Percentiles rank a stretch among this genome's conserved stretches.
Conservation (phyloP, 1,284 basidiomycete genomes). For the Lentinula novae-zelandiae region DNA sequence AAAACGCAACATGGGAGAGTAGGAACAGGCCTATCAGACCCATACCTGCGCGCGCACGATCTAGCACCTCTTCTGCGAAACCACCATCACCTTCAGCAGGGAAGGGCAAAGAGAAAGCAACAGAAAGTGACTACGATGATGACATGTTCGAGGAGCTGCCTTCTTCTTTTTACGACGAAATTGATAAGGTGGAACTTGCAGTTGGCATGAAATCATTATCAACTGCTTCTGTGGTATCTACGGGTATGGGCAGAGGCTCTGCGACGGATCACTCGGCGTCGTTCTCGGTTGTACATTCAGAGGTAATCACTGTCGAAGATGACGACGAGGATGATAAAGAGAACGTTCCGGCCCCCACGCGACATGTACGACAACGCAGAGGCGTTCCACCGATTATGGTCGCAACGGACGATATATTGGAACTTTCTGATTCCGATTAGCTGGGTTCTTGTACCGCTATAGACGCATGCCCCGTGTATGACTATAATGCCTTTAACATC, state of each 20-base stretch:
- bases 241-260: background rate
- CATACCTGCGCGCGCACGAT: constrained; percentile 11
- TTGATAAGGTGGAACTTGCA: constrained; percentile 35
- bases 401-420: constrained; percentile 37
- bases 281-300: constrained; percentile 11
- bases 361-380: constrained; percentile 44
- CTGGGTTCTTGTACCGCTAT: background rate
- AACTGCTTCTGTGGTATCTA: background rate
- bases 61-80: constrained; percentile 15
- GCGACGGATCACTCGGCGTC: background rate
- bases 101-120: constrained; percentile 20
- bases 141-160: constrained; percentile 32
- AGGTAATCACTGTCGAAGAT: constrained; percentile 35
- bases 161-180: constrained; percentile 25
- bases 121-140: constrained; percentile 23
- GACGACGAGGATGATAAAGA: constrained; percentile 60
- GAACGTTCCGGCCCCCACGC: constrained; percentile 51
- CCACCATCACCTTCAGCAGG: constrained; percentile 3
- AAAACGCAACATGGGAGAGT: constrained; percentile 8
- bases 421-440: constrained; percentile 40
- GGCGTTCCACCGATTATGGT: constrained; percentile 10
- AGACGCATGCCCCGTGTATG: too few relatives aligned
- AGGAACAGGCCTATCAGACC: constrained; percentile 10
- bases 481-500: too few relatives aligned
- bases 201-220: constrained; percentile 14